These are phyloP conservation scores for Penicillium freii DNA, from an alignment of 2,329 filamentous ascomycete genomes.

Conservation along the genomic window DNA sequence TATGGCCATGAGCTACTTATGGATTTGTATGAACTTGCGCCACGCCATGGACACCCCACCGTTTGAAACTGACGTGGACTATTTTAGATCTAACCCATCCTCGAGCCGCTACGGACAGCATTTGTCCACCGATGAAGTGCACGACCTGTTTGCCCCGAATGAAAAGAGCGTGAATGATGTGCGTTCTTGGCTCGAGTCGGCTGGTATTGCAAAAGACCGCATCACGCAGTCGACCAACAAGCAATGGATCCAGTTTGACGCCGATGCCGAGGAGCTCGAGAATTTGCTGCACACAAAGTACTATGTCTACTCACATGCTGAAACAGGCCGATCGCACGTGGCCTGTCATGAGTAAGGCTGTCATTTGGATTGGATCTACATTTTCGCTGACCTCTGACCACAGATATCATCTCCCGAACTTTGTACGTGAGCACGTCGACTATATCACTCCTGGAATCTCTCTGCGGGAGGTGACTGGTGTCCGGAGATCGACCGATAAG, in stretches of 20 bases:
- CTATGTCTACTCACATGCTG: constrained; percentile 37
- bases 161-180: constrained; percentile 30
- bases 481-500: constrained; percentile 7
- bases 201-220: constrained; percentile 27
- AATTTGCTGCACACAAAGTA: constrained; percentile 41
- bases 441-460: constrained; percentile 38
- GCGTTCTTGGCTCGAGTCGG: constrained; percentile 28
- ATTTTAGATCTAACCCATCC: constrained; percentile 34
- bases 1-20: constrained; percentile 31
- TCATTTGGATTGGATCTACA: constrained; percentile 1
- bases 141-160: constrained; percentile 38
- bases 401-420: constrained; percentile 32
- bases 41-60: neutral
- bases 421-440: constrained; percentile 32
- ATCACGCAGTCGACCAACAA: constrained; percentile 32
- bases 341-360: constrained; percentile 41
- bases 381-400: neutral
- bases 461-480: constrained; percentile 29
- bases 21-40: constrained; percentile 27
- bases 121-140: constrained; percentile 32
- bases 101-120: constrained; percentile 40
- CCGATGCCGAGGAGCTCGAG: constrained; percentile 39
- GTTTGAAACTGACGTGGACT: neutral
- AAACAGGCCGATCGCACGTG: constrained; percentile 34
- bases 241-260: constrained; percentile 45